phyloP scores from a whole-genome alignment of 139 green algal species.

The Spirogloea muscicola region DNA sequence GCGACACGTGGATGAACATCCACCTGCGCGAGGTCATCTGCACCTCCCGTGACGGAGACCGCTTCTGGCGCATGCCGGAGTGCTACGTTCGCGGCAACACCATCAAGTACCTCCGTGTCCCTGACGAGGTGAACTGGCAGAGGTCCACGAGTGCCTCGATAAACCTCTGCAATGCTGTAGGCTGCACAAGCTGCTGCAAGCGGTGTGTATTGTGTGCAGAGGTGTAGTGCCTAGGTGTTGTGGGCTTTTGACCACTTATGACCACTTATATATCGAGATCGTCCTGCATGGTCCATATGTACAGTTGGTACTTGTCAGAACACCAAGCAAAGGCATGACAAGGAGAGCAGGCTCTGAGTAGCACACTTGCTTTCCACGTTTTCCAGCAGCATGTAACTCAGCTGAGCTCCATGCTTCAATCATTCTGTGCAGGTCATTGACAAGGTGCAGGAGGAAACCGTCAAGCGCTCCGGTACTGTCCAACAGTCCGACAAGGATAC shows the following conservation, averaged over 20 bases:
- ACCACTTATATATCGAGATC: no score
- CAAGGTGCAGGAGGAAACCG: conserved; percentile 76
- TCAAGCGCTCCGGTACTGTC: conserved; percentile 36
- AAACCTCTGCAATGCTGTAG: neutral
- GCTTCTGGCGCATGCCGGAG: conserved; percentile 93
- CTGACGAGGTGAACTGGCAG: conserved; percentile 74
- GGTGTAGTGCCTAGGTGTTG: neutral
- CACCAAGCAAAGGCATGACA: no score
- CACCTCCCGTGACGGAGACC: conserved; percentile 88
- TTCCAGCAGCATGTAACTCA: no score
- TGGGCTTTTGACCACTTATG: conserved; percentile 8
- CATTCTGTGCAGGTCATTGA: conserved; percentile 66
- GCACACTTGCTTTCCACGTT: no score
- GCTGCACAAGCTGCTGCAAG: neutral
- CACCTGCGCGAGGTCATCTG: conserved; percentile 96
- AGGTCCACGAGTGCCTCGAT: neutral
- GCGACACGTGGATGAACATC: conserved; percentile 99
- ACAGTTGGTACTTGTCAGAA: no score
- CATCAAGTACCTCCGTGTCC: conserved; percentile 97
- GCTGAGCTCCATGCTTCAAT: no score
- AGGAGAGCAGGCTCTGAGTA: no score
- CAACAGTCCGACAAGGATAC: neutral
- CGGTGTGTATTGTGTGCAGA: neutral
- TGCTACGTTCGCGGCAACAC: conserved; percentile 95
- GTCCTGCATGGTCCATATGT: no score